Evolutionary conservation across 2,329 filamentous ascomycete species (phyloP), one percentile per base, ranked within the genome.

Genomic region (Neofusicoccum kwambonambiense): DNA sequence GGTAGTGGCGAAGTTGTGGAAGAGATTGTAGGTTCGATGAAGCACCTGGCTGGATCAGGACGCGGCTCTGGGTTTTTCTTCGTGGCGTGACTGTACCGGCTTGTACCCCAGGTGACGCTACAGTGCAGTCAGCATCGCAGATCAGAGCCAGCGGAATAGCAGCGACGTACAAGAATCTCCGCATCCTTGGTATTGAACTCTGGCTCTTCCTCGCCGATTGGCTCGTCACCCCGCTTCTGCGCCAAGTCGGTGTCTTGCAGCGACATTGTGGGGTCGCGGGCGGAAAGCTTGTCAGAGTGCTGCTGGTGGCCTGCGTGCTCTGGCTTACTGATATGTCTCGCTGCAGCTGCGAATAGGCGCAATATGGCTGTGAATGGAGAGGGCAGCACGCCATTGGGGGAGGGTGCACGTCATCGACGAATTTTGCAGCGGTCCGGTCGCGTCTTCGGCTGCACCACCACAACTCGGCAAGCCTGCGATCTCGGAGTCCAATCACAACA

Each of bases 101-200:
- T 58, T 64, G 51, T 64, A 64, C 1, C 62, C 62, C 31, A 64
- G 22, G 12, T 64, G 52, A 17, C 39, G 44, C 62, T 64, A 35
- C 4, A 8, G 4, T 1, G 8, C 27, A 35, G 3, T 45, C 19
- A 45, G 50, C 50, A 54, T 34, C 5, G 22, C 9, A 3, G 3
- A 7, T 27, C 35, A 44, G 35, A 11, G 12, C 11, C 31, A 22
- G 3, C 4, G 2, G 4, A 19, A 27, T 7, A 3, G 22, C n/a
- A 13, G 5, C 47, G 7, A 39, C 49, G 3, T 6, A 56, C 61
- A 15, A 63, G 61, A 39, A 63, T 19, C 39, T 52, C 50, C 13
- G 49, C 47, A 19, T 63, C 61, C 50, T 63, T 54, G 39, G 61
- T 54, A 9, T 63, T 54, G 61, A 39, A 7, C 34, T 39, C 12